Percentiles rank a stretch among this genome's conserved stretches.
phyloP scores from a whole-genome alignment of 345 rosid species.

The Eucalyptus sp. region DNA sequence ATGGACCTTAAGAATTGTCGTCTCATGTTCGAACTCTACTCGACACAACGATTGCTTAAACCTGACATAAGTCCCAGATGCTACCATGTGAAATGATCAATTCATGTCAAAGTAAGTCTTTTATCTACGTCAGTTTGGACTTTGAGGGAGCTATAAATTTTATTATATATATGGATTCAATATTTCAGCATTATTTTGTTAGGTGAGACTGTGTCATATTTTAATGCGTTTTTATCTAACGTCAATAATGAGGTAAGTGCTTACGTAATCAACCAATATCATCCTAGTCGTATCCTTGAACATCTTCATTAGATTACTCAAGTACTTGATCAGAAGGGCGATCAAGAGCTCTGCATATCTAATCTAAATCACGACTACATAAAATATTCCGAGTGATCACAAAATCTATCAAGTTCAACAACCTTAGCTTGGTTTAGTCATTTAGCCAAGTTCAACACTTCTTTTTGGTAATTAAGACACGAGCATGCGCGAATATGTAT shows the following conservation, averaged over 20 bases:
- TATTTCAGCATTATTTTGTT: background rate
- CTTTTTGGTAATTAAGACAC: background rate
- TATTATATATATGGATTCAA: background rate
- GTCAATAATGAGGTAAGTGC: background rate
- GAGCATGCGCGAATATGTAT: background rate
- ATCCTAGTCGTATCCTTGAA: background rate
- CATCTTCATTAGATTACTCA: background rate
- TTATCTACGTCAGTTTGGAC: background rate
- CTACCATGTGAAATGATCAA: background rate
- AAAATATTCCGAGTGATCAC: background rate
- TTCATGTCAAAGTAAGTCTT: background rate
- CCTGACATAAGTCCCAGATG: background rate
- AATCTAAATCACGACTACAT: background rate
- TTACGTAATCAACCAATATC: background rate
- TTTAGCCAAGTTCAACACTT: background rate
- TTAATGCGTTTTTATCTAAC: background rate
- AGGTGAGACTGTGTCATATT: background rate
- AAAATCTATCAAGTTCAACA: background rate
- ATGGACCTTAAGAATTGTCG: background rate
- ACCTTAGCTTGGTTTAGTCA: background rate
- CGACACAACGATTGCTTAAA: background rate
- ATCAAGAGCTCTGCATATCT: background rate
- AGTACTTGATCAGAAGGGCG: background rate
- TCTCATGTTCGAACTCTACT: background rate
- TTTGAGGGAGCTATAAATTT: background rate